Evolutionary conservation across 257 asterid genomes (phyloP), one percentile per base, ranked within the genome.

Genomic region (Lycium ferocissimum): DNA sequence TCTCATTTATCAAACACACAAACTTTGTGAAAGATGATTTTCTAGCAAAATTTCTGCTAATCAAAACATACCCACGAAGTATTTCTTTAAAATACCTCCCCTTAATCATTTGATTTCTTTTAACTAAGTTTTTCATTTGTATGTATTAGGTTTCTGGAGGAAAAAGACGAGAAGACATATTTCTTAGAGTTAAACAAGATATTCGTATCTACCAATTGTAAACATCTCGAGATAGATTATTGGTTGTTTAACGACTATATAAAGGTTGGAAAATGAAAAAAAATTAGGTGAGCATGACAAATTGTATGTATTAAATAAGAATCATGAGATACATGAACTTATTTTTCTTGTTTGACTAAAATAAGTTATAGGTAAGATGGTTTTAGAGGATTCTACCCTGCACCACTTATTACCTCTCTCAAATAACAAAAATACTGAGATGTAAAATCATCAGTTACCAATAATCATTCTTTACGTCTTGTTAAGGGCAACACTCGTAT

Each of bases 171-270:
- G 13, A 69, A 38, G 43, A 70, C 13, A 70, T 40, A 71, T 71
- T 37, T 6, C 9, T 18, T 2, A 38, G 15, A 8, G 17, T 17
- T 43, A 40, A 72, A 5, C 2, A 72, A 38, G 43, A 38, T 38
- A 26, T 38, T 38, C 5, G 1, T 38, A 38, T 38, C 43, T 38
- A 38, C 43, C 43, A 5, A 38, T 38, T 38, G 43, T 38, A 38
- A 38, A 72, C 80, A 45, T 72, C 18, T 70, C 80, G n/a, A 35
- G 6, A 66, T 6, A 35, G n/a, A 22, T 49, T 49, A 75, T 75
- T 75, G 81, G 45, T 75, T 75, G 81, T 75, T 75, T 75, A 75
- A 58, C 81, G 17, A 75, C 81, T 49, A 75, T 75, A 1, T 22
- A 22, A 49, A 72, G 54, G 51, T 20, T 20, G 59, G 59, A 73